phyloP scores from a whole-genome alignment of 208 protist genomes.

The Leishmania lainsoni region DNA sequence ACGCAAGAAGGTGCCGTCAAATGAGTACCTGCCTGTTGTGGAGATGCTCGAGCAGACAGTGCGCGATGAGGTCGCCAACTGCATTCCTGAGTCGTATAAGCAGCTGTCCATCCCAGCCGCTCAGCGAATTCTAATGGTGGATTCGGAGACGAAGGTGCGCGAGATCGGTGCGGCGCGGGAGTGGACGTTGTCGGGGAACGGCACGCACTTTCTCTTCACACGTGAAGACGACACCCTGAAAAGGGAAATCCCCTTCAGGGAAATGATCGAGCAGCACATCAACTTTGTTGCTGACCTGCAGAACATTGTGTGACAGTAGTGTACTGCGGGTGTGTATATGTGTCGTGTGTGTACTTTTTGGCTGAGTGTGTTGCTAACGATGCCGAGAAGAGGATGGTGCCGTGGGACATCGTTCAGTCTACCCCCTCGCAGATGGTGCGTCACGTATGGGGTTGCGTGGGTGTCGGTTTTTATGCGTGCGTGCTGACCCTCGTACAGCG shows the following conservation, averaged over 20 bases:
- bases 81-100: slow-evolving; percentile 87
- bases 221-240: slow-evolving; percentile 76
- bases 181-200: slow-evolving; percentile 63
- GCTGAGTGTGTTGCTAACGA: not conserved
- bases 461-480: not conserved
- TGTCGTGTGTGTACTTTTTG: not conserved
- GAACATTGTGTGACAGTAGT: slow-evolving; percentile 71
- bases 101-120: slow-evolving; percentile 72
- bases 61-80: slow-evolving; percentile 88
- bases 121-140: slow-evolving; percentile 89
- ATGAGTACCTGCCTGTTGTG: slow-evolving; percentile 90
- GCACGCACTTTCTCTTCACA: slow-evolving; percentile 70
- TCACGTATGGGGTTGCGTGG: not conserved
- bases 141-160: slow-evolving; percentile 65
- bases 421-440: too few species aligned
- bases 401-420: not conserved
- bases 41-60: slow-evolving; percentile 91
- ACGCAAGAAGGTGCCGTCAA: slow-evolving; percentile 84
- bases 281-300: slow-evolving; percentile 79
- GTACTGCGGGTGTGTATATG: not conserved
- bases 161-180: slow-evolving; percentile 59
- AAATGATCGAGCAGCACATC: slow-evolving; percentile 82
- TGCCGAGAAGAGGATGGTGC: not conserved
- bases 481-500: not conserved
- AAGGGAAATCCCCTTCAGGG: slow-evolving; percentile 78